Conservation (phyloP, 2,329 filamentous ascomycete species). For the Amauroascus niger region DNA sequence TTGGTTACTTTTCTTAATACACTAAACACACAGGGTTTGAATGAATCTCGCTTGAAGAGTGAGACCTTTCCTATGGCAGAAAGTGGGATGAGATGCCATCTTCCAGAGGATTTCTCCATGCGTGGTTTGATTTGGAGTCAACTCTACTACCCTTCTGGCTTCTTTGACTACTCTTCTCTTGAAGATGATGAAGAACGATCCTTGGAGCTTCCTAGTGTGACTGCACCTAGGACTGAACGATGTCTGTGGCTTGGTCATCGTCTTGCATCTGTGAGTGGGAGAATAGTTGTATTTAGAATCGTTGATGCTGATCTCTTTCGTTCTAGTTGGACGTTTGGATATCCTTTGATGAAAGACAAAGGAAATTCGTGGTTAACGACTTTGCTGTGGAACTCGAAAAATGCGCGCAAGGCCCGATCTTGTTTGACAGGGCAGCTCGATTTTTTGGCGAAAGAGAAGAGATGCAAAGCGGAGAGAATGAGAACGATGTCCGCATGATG, state of each 20-base stretch:
- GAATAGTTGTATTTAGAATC: neutral
- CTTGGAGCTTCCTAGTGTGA: constrained; percentile 43
- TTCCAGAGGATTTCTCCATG: constrained; percentile 52
- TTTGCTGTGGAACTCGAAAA: constrained; percentile 20
- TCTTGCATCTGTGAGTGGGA: constrained; percentile 35
- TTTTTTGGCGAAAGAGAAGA: constrained; percentile 1
- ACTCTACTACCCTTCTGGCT: constrained; percentile 40
- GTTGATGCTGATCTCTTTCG: neutral
- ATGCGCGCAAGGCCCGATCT: neutral
- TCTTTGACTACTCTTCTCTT: constrained; percentile 40
- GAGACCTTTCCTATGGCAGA: constrained; percentile 36
- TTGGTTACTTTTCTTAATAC: constrained; percentile 47
- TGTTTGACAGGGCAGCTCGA: constrained; percentile 6
- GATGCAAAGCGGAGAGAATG: neutral
- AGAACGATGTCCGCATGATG: neutral
- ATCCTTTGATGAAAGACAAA: constrained; percentile 26
- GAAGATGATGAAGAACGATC: constrained; percentile 48
- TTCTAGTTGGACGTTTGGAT: constrained; percentile 35
- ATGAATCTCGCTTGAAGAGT: constrained; percentile 30
- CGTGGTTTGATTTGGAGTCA: constrained; percentile 48
- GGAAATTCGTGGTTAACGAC: constrained; percentile 27
- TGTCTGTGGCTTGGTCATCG: constrained; percentile 43
- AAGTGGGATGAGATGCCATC: constrained; percentile 35
- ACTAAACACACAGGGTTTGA: constrained; percentile 35
- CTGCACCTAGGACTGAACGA: constrained; percentile 41